phyloP scores from a whole-genome alignment of 139 green algal species.

The Penium margaritaceum region DNA sequence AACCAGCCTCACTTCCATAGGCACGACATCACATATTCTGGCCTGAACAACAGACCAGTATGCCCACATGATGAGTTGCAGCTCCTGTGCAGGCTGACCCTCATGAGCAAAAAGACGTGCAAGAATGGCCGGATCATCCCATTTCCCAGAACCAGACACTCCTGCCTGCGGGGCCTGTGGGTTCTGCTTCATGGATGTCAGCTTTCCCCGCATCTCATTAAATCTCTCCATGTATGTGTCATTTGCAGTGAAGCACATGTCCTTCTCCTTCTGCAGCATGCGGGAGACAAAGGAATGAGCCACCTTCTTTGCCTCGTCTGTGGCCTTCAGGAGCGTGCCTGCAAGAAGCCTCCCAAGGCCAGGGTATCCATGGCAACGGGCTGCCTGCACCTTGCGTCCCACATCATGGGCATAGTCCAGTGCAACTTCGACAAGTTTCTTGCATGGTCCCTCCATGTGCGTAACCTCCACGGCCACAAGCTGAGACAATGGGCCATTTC shows the following conservation, averaged over 20 bases:
- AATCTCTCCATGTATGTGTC: constrained; percentile 29
- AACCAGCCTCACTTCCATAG: constrained; percentile 27
- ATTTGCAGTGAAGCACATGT: constrained; percentile 9
- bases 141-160: not conserved
- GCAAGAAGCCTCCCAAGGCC: not conserved
- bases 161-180: not conserved
- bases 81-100: constrained; percentile 11
- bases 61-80: constrained; percentile 23
- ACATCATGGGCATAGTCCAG: constrained; percentile 18
- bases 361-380: not conserved
- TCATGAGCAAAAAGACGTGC: not conserved
- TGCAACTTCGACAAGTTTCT: not conserved
- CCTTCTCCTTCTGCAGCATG: constrained; percentile 10
- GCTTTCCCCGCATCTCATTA: constrained; percentile 3
- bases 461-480: constrained; percentile 12
- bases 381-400: not conserved
- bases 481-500: not conserved
- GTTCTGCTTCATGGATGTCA: not conserved
- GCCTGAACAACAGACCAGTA: constrained; percentile 26
- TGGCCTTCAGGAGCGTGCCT: not conserved
- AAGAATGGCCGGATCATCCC: not conserved
- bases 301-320: constrained; percentile 1
- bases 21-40: constrained; percentile 25
- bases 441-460: not conserved
- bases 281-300: not conserved